Evolutionary conservation across 129 eudicot genomes (phyloP).

Genomic region (Pseudognaphalium luteoalbum): DNA sequence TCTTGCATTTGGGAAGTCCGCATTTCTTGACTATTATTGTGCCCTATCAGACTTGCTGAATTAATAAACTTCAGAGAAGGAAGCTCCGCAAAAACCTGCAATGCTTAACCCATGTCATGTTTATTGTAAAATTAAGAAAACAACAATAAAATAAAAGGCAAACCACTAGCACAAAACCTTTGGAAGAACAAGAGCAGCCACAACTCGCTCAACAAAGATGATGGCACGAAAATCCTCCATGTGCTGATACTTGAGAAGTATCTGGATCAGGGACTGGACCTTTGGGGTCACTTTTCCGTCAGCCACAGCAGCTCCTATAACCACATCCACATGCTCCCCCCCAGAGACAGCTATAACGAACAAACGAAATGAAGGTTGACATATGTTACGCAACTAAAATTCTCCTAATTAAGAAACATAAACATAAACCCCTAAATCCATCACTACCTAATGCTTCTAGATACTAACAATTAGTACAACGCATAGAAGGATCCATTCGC

Average conservation of each 20-base stretch:
- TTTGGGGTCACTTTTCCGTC: constrained; percentile 99
- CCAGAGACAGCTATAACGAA: constrained; percentile 76
- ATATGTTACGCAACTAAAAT: background rate
- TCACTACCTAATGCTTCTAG: background rate
- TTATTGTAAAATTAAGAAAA: constrained; percentile 12
- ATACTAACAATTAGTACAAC: too few relatives aligned
- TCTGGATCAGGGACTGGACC: constrained; percentile 90
- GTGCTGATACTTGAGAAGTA: constrained; percentile 87
- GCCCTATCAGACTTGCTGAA: constrained; percentile 97
- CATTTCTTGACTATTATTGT: constrained; percentile 98
- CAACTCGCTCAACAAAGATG: constrained; percentile 97
- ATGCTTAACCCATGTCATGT: constrained; percentile 8
- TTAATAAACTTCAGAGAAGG: constrained; percentile 79
- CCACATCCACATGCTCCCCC: constrained; percentile 98
- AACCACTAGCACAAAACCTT: constrained; percentile 54
- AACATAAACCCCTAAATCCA: background rate
- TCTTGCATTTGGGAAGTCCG: constrained; percentile 96
- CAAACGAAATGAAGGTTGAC: background rate
- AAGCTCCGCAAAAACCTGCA: constrained; percentile 93
- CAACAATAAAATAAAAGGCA: background rate
- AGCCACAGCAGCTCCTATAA: constrained; percentile 99
- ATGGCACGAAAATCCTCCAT: constrained; percentile 95
- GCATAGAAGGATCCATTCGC: too few relatives aligned
- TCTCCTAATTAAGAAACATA: background rate
- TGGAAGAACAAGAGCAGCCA: constrained; percentile 96